Conservation (phyloP, 2,329 filamentous ascomycete genomes). For the Aspergillus japonicus region DNA sequence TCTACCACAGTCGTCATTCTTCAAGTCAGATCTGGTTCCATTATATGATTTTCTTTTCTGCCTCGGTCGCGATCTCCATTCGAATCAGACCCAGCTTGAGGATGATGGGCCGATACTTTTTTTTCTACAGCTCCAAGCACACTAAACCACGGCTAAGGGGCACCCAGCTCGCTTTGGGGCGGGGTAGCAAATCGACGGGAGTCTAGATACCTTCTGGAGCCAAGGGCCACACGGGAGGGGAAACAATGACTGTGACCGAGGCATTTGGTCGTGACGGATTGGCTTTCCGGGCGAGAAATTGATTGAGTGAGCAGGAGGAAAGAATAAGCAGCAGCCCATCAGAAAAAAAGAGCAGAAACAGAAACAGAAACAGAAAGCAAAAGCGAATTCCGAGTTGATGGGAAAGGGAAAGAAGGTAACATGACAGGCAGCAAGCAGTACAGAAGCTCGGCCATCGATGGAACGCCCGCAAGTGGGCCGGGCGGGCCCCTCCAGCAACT, state of each 20-base stretch:
- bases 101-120: conserved; percentile 5
- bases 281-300: background rate
- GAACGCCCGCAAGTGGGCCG: conserved; percentile 22
- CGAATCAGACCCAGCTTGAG: too few species aligned
- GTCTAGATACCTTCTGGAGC: conserved; percentile 18
- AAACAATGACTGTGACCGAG: background rate
- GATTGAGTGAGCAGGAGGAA: background rate
- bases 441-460: conserved; percentile 16
- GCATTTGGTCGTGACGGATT: background rate
- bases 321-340: background rate
- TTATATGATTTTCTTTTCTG: background rate
- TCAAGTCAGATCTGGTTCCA: background rate
- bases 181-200: conserved; percentile 18
- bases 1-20: background rate
- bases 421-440: conserved; percentile 16
- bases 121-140: background rate
- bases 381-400: background rate
- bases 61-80: background rate
- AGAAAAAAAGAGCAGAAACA: background rate
- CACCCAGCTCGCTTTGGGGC: conserved; percentile 13
- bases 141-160: conserved; percentile 7
- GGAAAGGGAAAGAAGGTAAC: conserved; percentile 1
- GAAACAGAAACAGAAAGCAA: background rate
- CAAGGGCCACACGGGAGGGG: conserved; percentile 14
- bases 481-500: conserved; percentile 11